Evolutionary conservation across 176 grass and related monocot genomes (phyloP), one percentile per base, ranked within the genome.

Genomic region (Aegilops tauschii): DNA sequence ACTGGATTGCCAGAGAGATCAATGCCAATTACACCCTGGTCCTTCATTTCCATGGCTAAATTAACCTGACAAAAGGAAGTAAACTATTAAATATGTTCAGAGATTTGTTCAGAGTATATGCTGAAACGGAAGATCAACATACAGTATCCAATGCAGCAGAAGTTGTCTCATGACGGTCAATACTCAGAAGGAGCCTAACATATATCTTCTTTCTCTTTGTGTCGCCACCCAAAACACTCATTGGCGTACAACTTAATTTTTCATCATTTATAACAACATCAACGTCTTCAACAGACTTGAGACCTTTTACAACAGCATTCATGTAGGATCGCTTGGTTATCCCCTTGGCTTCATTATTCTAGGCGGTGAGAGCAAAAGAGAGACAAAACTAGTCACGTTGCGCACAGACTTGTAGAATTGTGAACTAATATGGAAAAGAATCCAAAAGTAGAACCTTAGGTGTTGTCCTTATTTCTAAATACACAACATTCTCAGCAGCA

Each of bases 281-380:
- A 75, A 94, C 88, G 36, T 77, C 88, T 82, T 96, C 85, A 47
- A 93, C 86, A 79, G 88, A 66, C 90, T 87, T 92, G 78, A 98
- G 78, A 82, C 96, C 96, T 45, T 92, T 88, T 80, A 98, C 92
- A 65, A 96, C 96, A 84, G 96, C 96, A 80, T 98, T 77, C 92
- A 98, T 91, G 78, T 94, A 98, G 61, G 96, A 98, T 47, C 37
- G 76, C 82, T 98, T 98, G 50, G 96, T 96, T 90, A 98, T 98
- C 84, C 96, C 96, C 92, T 96, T 98, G 23, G 86, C 84, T 91
- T 89, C 93, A 90, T 98, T 98, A 76, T 92, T 92, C 96, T 98
- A 76, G 54, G 86, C 14, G 47, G 47, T 1, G 27, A 82, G 61
- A 79, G 62, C 2, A 54, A 84, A 87, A 65, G 47, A 40, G 69